Evolutionary conservation across 2,329 filamentous ascomycete species (phyloP), one percentile per base, ranked within the genome.

Genomic region (Leptographium radiaticola): DNA sequence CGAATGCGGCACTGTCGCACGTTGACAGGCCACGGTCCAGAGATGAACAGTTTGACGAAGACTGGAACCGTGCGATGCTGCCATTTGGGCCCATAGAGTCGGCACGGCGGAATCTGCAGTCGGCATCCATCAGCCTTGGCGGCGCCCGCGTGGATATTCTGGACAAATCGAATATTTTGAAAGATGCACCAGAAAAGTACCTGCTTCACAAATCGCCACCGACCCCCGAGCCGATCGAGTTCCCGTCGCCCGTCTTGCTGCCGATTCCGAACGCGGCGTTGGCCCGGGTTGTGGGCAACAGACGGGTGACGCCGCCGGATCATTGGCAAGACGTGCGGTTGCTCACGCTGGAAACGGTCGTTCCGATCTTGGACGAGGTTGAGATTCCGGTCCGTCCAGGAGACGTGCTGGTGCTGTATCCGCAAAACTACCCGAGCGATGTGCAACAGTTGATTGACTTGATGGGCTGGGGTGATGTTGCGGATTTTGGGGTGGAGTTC

Each of bases 241-340:
- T 39, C n/a, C 60, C 63, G 3, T 67, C 67, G 1, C 67, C 64
- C 2, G 33, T 48, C 13, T 36, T 75, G 5, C 71, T 88, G 2
- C 76, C 82, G 0, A 74, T 89, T 13, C 76, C 79, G 0, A 69
- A 71, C 44, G 72, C 77, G 2, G 71, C 80, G 58, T 67, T 66
- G 0, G 86, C 83, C 10, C 76, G 67, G 0, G 65, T 98, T 0
- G 62, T 72, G 0, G 65, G 69, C n/a, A 95, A 95, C 63, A 67
- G 72, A 18, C 80, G 90, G 16, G 67, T 95, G 7, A 98, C 93
- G 0, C 83, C 90, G 0, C 49, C 66, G 1, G 71, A 73, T 1
- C 93, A 98, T 69, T 96, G 89, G 84, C 93, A 98, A 71, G 93
- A 98, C 70, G 91, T 97, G 46, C 86, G 93, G 0, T 79, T 87